Evolutionary conservation across 257 asterid genomes (phyloP), one percentile per base, ranked within the genome.

Genomic region (Paraleonurus japonicus): DNA sequence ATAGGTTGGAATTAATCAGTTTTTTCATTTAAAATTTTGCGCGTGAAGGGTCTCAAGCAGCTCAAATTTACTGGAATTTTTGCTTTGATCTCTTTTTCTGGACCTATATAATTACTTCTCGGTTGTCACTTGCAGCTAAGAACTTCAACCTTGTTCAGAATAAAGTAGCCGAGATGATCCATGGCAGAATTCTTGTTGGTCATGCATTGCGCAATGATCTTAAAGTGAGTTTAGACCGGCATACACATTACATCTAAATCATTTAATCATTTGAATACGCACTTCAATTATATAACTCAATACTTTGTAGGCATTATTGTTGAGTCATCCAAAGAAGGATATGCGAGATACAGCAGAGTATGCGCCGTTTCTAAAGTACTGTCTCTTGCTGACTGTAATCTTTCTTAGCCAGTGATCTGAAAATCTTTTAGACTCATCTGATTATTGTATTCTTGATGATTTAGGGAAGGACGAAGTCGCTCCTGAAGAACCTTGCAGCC

Each of bases 141-240:
- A 83, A 89, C 64, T 94, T 94, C 81, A 82, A 68, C 23, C 74
- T 67, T 51, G 96, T 85, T 74, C 99, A 91, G 87, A 84, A 66
- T 83, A 79, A 86, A 79, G 96, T 94, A 61, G 96, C 96, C 5
- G 98, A 91, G 75, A 79, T 91, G 80, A 83, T 88, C 54, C 74
- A 91, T 67, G 96, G 85, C 74, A 82, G 75, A 84, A 81, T 84
- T 67, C 96, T 94, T 76, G 98, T 91, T 22, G 99, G 99, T 53
- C 99, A 94, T 83, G 99, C 99, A 50, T 76, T 94, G 75, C 92
- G 87, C 82, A 91, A 91, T 82, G 99, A 94, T 85, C 90, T 94
- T 24, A 94, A 84, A 84, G 98, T 84, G 76, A 65, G 88, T 82
- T 19, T 65, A 7, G 69, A 58, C 11, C 30, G 3, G 45, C 26